Evolutionary conservation across 768 basidiomycete genomes (phyloP), one percentile per base, ranked within the genome.

Genomic region (Auriscalpium orientale): DNA sequence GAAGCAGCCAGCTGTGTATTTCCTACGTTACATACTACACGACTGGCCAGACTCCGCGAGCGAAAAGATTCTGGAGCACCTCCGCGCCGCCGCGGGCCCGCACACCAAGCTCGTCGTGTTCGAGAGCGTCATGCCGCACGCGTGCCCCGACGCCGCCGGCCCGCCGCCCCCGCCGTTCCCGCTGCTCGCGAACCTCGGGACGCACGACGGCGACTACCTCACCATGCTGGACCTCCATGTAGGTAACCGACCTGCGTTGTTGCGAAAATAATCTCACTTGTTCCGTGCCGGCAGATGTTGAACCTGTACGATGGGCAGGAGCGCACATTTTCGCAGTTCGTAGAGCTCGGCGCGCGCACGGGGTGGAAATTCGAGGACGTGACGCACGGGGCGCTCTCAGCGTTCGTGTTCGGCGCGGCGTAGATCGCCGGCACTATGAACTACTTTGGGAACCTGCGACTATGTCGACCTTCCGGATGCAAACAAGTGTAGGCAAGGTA

Each of bases 321-420:
- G 49, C 65, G 69, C 45, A 72, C 68, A 4, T 50, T 66, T 13
- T 56, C 55, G 8, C 58, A 67, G n/a, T 67, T 67, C 46, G 16
- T 60, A 4, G 58, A 59, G n/a, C 62, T 72, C 3, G 58, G 62
- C 7, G 36, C 53, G 13, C 57, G 58, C 6, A 36, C 64, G n/a
- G 70, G 70, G 4, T 72, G 71, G 71, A 70, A 68, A 56, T 58
- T 67, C n/a, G 65, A 67, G 53, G 49, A 53, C 28, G 59, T 63
- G 33, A 56, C 44, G 21, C 49, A 40, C 4, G 44, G 44, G n/a
- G 16, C 12, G 40, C 33, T 46, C 18, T 15, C 38, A 9, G 10
- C 49, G 9, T 35, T 56, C 33, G 43, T 56, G 21, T 46, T 45
- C 13, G 15, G 38, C 16, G 38, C 55, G 16, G 18, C 7, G n/a